A percentile compares a stretch with the other conserved stretches of the same genome.
These are phyloP conservation scores for Geotrichum phurueaensis DNA, from an alignment of 1,139 yeast species.

Conservation along the genomic window DNA sequence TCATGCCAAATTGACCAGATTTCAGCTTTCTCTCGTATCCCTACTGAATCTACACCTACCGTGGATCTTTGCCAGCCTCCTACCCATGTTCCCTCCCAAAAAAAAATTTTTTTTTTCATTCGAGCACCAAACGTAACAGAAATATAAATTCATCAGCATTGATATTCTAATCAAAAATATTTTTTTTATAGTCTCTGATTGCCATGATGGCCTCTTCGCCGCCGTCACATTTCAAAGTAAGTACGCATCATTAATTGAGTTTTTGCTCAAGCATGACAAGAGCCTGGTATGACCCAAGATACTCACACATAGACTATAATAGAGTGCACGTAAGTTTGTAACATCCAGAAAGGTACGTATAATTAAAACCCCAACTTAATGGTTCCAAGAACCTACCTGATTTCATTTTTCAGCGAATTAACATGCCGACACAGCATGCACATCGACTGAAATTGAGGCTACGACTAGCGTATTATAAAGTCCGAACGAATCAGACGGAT, in stretches of 20 bases:
- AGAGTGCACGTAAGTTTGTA: not conserved
- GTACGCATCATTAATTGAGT: not conserved
- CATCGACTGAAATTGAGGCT: slow-evolving; percentile 63
- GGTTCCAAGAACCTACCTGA: not conserved
- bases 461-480: slow-evolving; percentile 72
- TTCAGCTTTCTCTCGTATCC: not conserved
- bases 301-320: not conserved
- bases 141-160: not conserved
- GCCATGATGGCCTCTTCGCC: not conserved
- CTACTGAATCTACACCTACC: not conserved
- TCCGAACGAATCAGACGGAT: slow-evolving; percentile 50
- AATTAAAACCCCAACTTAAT: not conserved
- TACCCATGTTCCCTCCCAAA: not conserved
- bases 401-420: not conserved
- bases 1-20: not conserved
- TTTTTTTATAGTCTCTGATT: not conserved
- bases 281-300: not conserved
- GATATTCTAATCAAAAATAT: not conserved
- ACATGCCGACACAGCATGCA: slow-evolving; percentile 39
- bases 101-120: not conserved
- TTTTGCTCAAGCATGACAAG: not conserved
- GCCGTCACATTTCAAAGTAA: not conserved
- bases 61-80: not conserved
- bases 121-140: not conserved
- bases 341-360: not conserved